These are phyloP conservation scores for Cnidoscolus chayamansa DNA, from an alignment of 441 rosid genomes.

Conservation along the genomic window DNA sequence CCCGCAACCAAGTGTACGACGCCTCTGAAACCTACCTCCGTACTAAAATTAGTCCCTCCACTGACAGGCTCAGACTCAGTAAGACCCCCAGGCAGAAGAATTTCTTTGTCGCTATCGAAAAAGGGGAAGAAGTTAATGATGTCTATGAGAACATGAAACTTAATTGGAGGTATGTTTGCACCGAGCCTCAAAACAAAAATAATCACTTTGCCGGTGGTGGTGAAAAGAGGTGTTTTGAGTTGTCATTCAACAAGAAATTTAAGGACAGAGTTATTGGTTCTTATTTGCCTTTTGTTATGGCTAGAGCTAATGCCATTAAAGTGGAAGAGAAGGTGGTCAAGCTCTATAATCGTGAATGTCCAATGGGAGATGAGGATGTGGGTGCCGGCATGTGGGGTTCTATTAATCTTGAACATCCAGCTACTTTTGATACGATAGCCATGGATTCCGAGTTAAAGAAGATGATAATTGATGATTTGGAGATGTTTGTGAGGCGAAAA, in stretches of 20 bases:
- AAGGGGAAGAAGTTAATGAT: slow-evolving; percentile 5
- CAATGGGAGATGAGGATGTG: not conserved
- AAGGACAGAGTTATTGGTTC: slow-evolving; percentile 1
- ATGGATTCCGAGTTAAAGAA: not conserved
- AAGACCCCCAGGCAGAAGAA: not conserved
- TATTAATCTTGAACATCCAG: not conserved
- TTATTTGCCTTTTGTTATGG: slow-evolving; percentile 7
- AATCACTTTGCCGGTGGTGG: not conserved
- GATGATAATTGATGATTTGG: not conserved
- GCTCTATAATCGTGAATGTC: not conserved
- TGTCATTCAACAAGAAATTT: not conserved
- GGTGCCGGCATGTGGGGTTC: not conserved
- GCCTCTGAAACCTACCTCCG: slow-evolving; percentile 3
- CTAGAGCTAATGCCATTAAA: not conserved
- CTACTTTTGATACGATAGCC: not conserved
- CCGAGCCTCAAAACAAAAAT: not conserved
- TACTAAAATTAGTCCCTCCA: not conserved
- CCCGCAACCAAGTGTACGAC: not conserved
- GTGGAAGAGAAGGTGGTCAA: not conserved
- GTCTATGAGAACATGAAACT: not conserved
- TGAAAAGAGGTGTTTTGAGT: not conserved
- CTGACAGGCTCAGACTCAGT: not conserved
- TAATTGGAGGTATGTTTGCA: not conserved
- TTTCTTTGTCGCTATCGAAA: not conserved
- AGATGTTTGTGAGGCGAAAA: not conserved